phyloP scores from a whole-genome alignment of 257 asterid species.

The Ajuga chamaepitys region DNA sequence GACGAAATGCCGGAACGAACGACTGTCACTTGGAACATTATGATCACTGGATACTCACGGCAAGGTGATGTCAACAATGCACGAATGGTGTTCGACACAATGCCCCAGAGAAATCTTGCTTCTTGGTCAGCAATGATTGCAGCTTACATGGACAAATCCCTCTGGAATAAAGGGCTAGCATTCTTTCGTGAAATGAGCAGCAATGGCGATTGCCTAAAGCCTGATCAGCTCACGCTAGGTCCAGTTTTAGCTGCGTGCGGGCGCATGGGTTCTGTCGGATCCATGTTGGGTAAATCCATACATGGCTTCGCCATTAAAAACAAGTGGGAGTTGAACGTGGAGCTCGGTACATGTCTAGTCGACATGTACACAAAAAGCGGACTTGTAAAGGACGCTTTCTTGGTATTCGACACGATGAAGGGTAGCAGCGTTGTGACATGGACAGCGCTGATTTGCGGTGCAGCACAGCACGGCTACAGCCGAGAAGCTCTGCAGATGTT shows the following conservation, averaged over 20 bases:
- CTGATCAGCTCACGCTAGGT: conserved; percentile 46
- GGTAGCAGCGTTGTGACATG: conserved; percentile 43
- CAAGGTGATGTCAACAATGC: conserved; percentile 26
- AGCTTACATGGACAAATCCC: conserved; percentile 37
- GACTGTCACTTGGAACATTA: conserved; percentile 44
- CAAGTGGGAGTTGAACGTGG: conserved; percentile 41
- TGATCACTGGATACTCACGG: conserved; percentile 43
- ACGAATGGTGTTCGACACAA: conserved; percentile 31
- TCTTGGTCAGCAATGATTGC: conserved; percentile 60
- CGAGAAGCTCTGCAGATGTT: conserved; percentile 38
- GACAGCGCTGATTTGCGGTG: conserved; percentile 62
- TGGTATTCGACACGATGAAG: conserved; percentile 32
- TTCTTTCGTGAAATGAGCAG: conserved; percentile 36
- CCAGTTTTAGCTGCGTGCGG: conserved; percentile 39
- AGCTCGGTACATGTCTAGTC: conserved; percentile 43
- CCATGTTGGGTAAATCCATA: conserved; percentile 43
- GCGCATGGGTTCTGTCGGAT: conserved; percentile 41
- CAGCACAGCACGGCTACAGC: conserved; percentile 42
- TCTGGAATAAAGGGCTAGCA: conserved; percentile 29
- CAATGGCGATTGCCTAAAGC: conserved; percentile 15
- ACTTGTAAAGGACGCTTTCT: conserved; percentile 32
- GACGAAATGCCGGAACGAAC: conserved; percentile 48
- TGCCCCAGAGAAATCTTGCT: conserved; percentile 34
- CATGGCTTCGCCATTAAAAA: conserved; percentile 45
- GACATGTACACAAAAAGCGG: conserved; percentile 72